Base-by-base conservation (phyloP, 371 early-diverging fungal genomes). In the Apophysomyces variabilis region DNA sequence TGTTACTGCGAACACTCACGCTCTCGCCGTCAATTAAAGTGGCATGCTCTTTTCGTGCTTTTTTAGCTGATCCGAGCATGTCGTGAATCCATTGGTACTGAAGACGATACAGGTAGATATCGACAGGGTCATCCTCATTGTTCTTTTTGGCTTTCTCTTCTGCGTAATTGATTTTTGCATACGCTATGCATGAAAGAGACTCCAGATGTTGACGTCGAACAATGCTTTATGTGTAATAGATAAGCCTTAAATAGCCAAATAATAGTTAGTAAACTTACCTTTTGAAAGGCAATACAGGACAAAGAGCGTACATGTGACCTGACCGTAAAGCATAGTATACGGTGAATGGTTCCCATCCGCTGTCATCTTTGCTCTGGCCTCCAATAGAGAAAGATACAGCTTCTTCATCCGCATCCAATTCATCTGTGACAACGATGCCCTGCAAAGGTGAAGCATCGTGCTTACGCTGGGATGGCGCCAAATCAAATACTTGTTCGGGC, bases 281-380 rank as follows among this genome's bases (percentile, higher is more conserved):
- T 66, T 67, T 69, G 61, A 60, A 76, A 0, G 83, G 83, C 35
- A 79, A 58, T 2, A 83, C 76, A 13, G 83, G 83, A 41, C 83
- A 79, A 0, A 83, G 60, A 0, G 80, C 73, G 62, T 83, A 79
- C 1, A 78, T 63, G 43, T 79, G 80, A 0, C 83, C 83, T 44
- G 67, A 73, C 35, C 78, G 73, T 16, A 78, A 67, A 11, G 74
- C 71, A 63, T 76, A 83, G 43, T 75, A 79, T 1, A 83, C 69
- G 6, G 80, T 75, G 35, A 83, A 79, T 1, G 77, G 62, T 56
- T 79, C 83, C 80, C 80, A 83, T 0, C 73, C 78, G 62, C 75
- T 78, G 9, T 41, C 54, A 9, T 71, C 64, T 38, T 76, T 59
- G 58, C 72, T 78, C 12, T 47, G n/a, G 12, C 73, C 75, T 37